Conservation (phyloP, 495 filamentous ascomycete species). For the Hypoxylon crocopeplum region DNA sequence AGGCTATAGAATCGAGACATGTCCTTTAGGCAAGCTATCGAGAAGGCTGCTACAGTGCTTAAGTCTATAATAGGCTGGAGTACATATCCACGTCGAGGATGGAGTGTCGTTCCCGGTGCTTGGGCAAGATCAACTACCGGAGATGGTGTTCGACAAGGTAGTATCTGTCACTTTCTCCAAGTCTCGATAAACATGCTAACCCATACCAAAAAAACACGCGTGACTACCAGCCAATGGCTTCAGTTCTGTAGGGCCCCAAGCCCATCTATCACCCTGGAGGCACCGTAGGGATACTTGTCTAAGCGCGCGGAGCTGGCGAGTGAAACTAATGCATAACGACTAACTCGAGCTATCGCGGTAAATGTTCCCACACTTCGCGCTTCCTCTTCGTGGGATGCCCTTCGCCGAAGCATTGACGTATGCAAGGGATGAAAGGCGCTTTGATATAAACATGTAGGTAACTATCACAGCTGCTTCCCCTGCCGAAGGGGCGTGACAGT, state of each 20-base stretch:
- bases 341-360: conserved; percentile 20
- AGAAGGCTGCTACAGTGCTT: not conserved
- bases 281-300: conserved; percentile 4
- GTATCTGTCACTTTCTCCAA: not conserved
- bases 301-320: conserved; percentile 22
- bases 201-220: not conserved
- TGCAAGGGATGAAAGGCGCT: not conserved
- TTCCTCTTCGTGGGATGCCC: conserved; percentile 1
- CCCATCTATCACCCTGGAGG: not conserved
- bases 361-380: conserved; percentile 12
- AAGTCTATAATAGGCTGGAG: not conserved
- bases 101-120: not conserved
- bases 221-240: not conserved
- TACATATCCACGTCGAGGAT: not conserved
- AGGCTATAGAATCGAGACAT: not conserved
- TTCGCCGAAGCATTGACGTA: conserved; percentile 6
- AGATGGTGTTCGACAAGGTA: conserved; percentile 6
- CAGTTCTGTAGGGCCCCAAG: not conserved
- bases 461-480: not conserved
- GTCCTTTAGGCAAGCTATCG: not conserved
- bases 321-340: conserved; percentile 13
- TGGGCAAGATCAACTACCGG: conserved; percentile 2
- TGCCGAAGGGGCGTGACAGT: not conserved
- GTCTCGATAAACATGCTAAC: conserved; percentile 4
- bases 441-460: not conserved